Base-by-base conservation (phyloP, 306 rosid species). In the Mimosa pudica region DNA sequence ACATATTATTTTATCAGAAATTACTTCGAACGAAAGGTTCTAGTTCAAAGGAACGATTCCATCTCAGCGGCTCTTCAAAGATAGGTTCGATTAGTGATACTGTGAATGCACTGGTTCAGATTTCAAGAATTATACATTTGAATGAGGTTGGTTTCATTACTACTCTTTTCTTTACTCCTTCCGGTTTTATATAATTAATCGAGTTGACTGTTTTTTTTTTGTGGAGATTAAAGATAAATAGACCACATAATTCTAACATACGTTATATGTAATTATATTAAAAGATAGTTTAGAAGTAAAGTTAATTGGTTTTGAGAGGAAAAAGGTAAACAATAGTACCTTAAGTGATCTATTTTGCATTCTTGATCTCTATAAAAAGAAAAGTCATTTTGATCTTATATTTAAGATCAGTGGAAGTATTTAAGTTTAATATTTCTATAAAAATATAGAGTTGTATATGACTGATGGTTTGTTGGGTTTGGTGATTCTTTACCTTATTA, bases 41-140 rank as follows among this genome's bases (percentile, higher is more conserved):
- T 61, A 77, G 79, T 68, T 65, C 93, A 81, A 87, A 79, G 86
- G 91, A 92, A 81, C 79, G 42, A 41, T 61, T 95, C 71, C 54
- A 17, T 84, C 71, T 92, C 54, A 75, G 38, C 82, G 41, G 81
- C 71, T 76, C 86, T 57, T 80, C 86, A 41, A 45, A 69, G 51
- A 81, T 83, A 65, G 78, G 78, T 82, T 79, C 86, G 81, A 66
- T 79, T 70, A 81, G 67, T 60, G 81, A 75, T 61, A 70, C 90
- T 46, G 81, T 89, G 78, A 83, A 87, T 78, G 80, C 62, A 58
- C 60, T 95, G 87, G 87, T 92, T 78, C 92, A 80, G 76, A 84
- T 95, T 58, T 86, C 89, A 42, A 82, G 93, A 68, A 87, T 95
- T 85, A 84, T 90, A 80, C 90, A 90, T 36, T 82, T 93, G 70